Conservation (phyloP, 164 flowering plant species). For the Liriodendron chinense region DNA sequence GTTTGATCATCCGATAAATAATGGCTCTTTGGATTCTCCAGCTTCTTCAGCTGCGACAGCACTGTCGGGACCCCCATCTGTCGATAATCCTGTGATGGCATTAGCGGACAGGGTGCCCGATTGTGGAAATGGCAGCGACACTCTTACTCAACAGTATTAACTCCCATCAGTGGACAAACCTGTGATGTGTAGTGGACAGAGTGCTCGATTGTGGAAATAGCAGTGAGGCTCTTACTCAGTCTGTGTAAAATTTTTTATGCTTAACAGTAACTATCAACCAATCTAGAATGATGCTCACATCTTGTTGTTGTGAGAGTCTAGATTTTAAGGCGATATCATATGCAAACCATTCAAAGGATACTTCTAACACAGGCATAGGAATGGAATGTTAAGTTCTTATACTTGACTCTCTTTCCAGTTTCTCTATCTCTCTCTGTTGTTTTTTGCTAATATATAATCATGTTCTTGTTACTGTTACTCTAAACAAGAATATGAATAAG, state of each 20-base stretch:
- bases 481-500: too few species aligned
- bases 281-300: too few species aligned
- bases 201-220: neutral
- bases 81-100: conserved; percentile 9
- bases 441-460: too few species aligned
- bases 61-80: conserved; percentile 17
- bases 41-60: conserved; percentile 18
- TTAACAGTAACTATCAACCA: too few species aligned
- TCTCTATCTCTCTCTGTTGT: too few species aligned
- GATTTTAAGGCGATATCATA: too few species aligned
- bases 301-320: too few species aligned
- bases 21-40: conserved; percentile 19
- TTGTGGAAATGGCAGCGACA: neutral
- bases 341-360: too few species aligned
- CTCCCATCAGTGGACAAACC: neutral
- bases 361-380: too few species aligned
- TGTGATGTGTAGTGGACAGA: neutral
- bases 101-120: neutral
- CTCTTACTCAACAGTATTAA: neutral
- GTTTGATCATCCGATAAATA: conserved; percentile 57
- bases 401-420: too few species aligned
- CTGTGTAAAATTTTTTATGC: neutral
- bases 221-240: neutral
- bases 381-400: too few species aligned
- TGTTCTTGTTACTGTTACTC: too few species aligned